phyloP scores from a whole-genome alignment of 495 filamentous ascomycete genomes.

The Cairneyella variabilis region DNA sequence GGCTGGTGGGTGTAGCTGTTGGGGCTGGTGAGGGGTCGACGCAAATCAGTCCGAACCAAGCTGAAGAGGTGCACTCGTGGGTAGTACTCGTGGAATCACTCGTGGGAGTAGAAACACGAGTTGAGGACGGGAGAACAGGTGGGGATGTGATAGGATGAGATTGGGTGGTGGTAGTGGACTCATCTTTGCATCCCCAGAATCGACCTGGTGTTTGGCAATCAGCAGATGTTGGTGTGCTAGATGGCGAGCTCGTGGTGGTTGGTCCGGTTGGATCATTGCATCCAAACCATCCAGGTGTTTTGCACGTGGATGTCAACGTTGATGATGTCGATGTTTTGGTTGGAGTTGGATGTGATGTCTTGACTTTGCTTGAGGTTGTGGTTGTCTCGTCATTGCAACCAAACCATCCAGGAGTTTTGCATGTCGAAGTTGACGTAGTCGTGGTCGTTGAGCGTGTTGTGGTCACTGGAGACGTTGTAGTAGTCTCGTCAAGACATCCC shows the following conservation, averaged over 20 bases:
- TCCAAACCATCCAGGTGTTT: slow-evolving; percentile 50
- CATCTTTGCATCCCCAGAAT: slow-evolving; percentile 56
- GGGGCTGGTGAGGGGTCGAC: slow-evolving; percentile 16
- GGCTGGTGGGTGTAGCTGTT: slow-evolving; percentile 10
- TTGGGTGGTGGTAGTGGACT: slow-evolving; percentile 32
- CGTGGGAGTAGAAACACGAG: too few species aligned
- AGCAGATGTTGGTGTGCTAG: slow-evolving; percentile 10
- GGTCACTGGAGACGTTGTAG: slow-evolving; percentile 39
- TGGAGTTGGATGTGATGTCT: slow-evolving; percentile 29
- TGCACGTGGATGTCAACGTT: slow-evolving; percentile 30
- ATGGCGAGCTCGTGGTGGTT: slow-evolving; percentile 11
- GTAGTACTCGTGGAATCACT: too few species aligned
- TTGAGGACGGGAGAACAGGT: slow-evolving; percentile 8
- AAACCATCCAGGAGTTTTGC: slow-evolving; percentile 65
- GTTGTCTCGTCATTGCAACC: slow-evolving; percentile 43
- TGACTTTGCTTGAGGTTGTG: slow-evolving; percentile 27
- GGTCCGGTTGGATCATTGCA: slow-evolving; percentile 46
- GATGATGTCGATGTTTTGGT: slow-evolving; percentile 26
- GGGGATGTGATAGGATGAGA: slow-evolving; percentile 25
- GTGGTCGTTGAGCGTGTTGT: slow-evolving; percentile 44
- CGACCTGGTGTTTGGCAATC: slow-evolving; percentile 49
- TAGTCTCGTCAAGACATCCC: slow-evolving; percentile 64
- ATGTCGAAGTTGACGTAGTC: slow-evolving; percentile 47
- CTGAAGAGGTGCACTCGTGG: too few species aligned
- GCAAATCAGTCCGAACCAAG: too few species aligned